Evolutionary conservation across 2,329 filamentous ascomycete genomes (phyloP).

Genomic region (Cytospora piceicola): DNA sequence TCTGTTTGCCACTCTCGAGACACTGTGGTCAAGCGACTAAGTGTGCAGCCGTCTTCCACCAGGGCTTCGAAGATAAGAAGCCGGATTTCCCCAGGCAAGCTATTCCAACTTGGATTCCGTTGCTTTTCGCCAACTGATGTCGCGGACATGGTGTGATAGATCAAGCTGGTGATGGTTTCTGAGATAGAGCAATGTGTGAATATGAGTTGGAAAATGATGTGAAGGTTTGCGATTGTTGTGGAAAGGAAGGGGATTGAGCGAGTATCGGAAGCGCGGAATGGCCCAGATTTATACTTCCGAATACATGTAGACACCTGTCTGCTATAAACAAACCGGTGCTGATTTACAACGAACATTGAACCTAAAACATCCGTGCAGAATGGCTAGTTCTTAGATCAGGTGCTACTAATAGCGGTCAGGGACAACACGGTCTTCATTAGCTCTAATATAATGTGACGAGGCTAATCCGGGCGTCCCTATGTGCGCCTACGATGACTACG

Average conservation of each 20-base stretch:
- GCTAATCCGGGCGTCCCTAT: too few relatives aligned
- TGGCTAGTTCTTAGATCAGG: background rate
- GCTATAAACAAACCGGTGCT: background rate
- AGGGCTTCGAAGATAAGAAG: constrained; percentile 35
- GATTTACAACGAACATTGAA: background rate
- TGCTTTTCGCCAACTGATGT: constrained; percentile 27
- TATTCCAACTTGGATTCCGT: constrained; percentile 30
- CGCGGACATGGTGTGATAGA: constrained; percentile 30
- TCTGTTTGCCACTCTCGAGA: constrained; percentile 40
- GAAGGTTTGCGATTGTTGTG: constrained; percentile 9
- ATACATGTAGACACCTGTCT: background rate
- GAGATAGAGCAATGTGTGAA: constrained; percentile 26
- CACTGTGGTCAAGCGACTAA: constrained; percentile 37
- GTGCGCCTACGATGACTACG: too few relatives aligned
- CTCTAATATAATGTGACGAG: too few relatives aligned
- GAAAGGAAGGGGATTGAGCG: constrained; percentile 7
- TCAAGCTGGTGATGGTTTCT: constrained; percentile 16
- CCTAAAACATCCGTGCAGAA: background rate
- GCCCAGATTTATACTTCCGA: background rate
- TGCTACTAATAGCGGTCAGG: background rate
- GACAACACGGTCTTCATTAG: constrained; percentile 37
- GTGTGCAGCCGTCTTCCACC: constrained; percentile 33
- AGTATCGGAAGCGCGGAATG: background rate
- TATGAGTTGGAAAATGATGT: constrained; percentile 16
- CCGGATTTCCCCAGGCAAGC: constrained; percentile 35